Evolutionary conservation across 805 yeast species (phyloP).

Genomic region (Sugiyamaella marilandica): DNA sequence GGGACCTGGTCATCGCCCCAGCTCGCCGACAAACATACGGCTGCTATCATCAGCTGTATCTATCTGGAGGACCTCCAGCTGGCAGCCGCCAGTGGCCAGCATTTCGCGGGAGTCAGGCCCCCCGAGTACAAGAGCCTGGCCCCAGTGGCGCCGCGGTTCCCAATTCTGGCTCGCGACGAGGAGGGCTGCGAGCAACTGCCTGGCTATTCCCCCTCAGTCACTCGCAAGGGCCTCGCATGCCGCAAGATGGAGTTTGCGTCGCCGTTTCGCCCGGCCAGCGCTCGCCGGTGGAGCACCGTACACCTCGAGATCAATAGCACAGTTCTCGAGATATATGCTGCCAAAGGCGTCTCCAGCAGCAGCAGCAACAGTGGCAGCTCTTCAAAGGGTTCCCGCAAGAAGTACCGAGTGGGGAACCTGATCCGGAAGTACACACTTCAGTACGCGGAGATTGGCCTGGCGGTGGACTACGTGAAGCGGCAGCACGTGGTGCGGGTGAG

Average conservation of each 20-base stretch:
- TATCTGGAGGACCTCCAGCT: constrained; percentile 11
- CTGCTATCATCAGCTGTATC: constrained; percentile 9
- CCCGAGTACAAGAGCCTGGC: constrained; percentile 36
- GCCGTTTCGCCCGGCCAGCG: constrained; percentile 66
- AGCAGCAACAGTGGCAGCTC: not conserved
- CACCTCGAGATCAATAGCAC: constrained; percentile 80
- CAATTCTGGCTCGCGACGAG: constrained; percentile 31
- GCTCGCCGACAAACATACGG: constrained; percentile 10
- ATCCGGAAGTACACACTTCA: constrained; percentile 70
- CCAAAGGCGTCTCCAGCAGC: constrained; percentile 32
- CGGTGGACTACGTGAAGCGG: constrained; percentile 74
- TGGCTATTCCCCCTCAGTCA: constrained; percentile 58
- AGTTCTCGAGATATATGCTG: constrained; percentile 63
- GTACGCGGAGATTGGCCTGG: constrained; percentile 77
- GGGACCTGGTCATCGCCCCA: constrained; percentile 16
- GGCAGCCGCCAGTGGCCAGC: not conserved
- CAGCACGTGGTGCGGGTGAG: constrained; percentile 68
- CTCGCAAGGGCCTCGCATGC: constrained; percentile 50
- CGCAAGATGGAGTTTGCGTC: constrained; percentile 72
- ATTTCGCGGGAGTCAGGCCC: constrained; percentile 23
- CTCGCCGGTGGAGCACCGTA: constrained; percentile 65
- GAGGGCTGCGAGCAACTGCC: constrained; percentile 51
- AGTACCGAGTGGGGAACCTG: constrained; percentile 21
- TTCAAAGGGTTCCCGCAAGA: not conserved
- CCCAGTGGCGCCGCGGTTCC: constrained; percentile 35